A percentile compares a stretch with the other conserved stretches of the same genome.
phyloP scores from a whole-genome alignment of 2,329 filamentous ascomycete genomes.

The Aspergillus sp. region DNA sequence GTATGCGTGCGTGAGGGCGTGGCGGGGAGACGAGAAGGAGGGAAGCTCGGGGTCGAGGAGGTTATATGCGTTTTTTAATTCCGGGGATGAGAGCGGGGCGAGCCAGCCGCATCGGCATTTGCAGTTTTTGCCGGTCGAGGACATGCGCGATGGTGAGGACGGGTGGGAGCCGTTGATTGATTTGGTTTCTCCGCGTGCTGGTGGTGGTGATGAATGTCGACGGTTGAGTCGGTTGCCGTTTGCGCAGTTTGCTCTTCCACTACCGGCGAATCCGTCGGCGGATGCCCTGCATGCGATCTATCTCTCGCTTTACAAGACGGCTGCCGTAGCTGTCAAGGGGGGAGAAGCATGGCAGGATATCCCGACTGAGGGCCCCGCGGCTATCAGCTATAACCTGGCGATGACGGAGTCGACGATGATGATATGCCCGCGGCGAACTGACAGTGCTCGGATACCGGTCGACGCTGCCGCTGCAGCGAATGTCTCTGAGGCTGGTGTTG shows the following conservation, averaged over 20 bases:
- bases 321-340: conserved; percentile 26
- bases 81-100: conserved; percentile 44
- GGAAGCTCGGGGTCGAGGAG: conserved; percentile 12
- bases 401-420: conserved; percentile 53
- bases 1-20: conserved; percentile 38
- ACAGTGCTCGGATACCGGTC: conserved; percentile 38
- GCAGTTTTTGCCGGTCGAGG: conserved; percentile 44
- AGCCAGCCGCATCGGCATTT: conserved; percentile 46
- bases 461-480: conserved; percentile 29
- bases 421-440: conserved; percentile 47
- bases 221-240: conserved; percentile 42
- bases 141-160: conserved; percentile 33
- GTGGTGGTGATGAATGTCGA: conserved; percentile 16
- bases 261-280: conserved; percentile 38
- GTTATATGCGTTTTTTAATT: conserved; percentile 48
- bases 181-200: conserved; percentile 8
- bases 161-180: conserved; percentile 50
- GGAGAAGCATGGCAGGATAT: conserved; percentile 15
- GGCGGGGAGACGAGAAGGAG: conserved; percentile 20
- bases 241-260: conserved; percentile 41
- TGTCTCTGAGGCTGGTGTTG: conserved; percentile 30
- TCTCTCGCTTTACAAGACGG: conserved; percentile 34
- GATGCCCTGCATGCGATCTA: conserved; percentile 34
- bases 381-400: conserved; percentile 55
- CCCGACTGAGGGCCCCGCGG: conserved; percentile 31